Evolutionary conservation across 139 green algal genomes (phyloP).

Genomic region (Nannochloris sp.): DNA sequence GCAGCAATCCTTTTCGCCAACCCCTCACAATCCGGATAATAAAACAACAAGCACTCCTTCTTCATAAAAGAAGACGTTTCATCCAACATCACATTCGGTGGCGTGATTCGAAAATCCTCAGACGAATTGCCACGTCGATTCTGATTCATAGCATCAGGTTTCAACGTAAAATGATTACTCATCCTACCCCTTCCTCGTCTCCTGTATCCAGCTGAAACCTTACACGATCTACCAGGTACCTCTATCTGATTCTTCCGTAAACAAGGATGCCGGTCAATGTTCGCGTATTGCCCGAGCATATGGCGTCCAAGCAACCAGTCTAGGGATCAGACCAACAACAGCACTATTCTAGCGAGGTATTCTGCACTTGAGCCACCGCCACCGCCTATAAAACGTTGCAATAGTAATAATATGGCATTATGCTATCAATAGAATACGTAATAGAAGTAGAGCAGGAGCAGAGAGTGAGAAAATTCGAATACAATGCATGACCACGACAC

Average conservation of each 20-base stretch:
- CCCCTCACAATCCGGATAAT: constrained; percentile 66
- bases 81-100: constrained; percentile 37
- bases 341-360: no score
- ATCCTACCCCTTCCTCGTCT: constrained; percentile 4
- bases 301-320: no score
- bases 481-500: no score
- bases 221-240: neutral
- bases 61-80: constrained; percentile 29
- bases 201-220: neutral
- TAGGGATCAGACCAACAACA: no score
- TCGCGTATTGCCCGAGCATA: no score
- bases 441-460: no score
- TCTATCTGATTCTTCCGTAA: neutral
- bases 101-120: constrained; percentile 43
- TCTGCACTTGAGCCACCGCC: no score
- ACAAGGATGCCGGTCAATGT: neutral
- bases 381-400: no score
- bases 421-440: no score
- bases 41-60: constrained; percentile 87
- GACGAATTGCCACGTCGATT: neutral
- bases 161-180: constrained; percentile 27
- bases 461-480: no score
- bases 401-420: no score
- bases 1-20: constrained; percentile 68
- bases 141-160: constrained; percentile 5